Base-by-base conservation (phyloP, 192 early-diverging fungal genomes). In the Spizellomyces punctatus region DNA sequence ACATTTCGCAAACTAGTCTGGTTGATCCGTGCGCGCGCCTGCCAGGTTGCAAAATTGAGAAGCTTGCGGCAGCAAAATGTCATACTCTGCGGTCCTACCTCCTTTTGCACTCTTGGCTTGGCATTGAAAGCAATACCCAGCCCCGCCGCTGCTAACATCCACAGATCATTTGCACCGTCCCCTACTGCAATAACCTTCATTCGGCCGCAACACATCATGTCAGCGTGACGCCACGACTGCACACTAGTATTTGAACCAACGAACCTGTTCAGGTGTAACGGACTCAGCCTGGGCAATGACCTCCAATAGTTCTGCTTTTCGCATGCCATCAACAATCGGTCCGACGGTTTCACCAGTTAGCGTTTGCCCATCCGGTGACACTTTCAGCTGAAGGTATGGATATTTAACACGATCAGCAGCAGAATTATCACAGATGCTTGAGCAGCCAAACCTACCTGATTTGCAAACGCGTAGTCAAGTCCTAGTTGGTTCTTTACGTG, bases 381-480 rank as follows among this genome's bases (percentile, higher is more conserved):
- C 92, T 71, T 91, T 80, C 12, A 98, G 86, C 84, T 96, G 75
- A 55, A 14, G n/a, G 21, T 6, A 17, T 17, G 78, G 21, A 27
- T n/a, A 62, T 42, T n/a, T 56, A 6, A 56, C 5, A 22, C n/a
- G n/a, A 22, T 36, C n/a, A 22, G 7, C 54, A n/a, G 54, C 54
- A n/a, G 54, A 56, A 56, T 5, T 7, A 22, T 56, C 4, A 56
- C 7, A 56, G 27, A 36, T 0, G 27, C 0, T 36, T 36, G 3
- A 56, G 6, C n/a, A 5, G n/a, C n/a, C 54, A 19, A n/a, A 56
- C 54, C n/a, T 74, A 92, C 86, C 76, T 86, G 88, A 78, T 99
- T 99, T 19, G 97, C 97, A 88, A 98, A 98, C 0, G 97, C 96
- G 72, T 98, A 99, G 78, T 99, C 97, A 8, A 99, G 82, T 8